phyloP scores from a whole-genome alignment of 768 basidiomycete genomes.

The Boletellus ananiceps region DNA sequence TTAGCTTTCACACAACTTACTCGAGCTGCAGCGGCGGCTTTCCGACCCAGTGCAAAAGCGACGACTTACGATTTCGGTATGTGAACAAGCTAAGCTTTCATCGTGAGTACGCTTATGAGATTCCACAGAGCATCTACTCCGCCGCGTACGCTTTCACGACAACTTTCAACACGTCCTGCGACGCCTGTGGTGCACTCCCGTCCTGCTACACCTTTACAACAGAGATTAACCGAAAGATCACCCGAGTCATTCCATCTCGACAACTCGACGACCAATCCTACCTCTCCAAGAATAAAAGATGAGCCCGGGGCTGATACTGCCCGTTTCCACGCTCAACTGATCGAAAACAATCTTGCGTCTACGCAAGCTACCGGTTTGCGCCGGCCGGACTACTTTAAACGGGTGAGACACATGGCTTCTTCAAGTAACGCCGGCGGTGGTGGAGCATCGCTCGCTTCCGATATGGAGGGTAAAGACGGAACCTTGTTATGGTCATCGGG shows the following conservation, averaged over 20 bases:
- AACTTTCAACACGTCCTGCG: conserved; percentile 12
- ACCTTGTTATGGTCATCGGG: conserved; percentile 21
- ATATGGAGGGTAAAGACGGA: conserved; percentile 8
- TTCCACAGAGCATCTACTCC: conserved; percentile 16
- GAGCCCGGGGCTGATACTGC: conserved; percentile 53
- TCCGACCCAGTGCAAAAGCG: background rate
- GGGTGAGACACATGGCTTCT: conserved; percentile 44
- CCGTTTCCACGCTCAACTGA: conserved; percentile 51
- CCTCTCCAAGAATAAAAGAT: conserved; percentile 4
- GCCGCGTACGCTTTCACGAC: conserved; percentile 12
- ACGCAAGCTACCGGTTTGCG: conserved; percentile 54
- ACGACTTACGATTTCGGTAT: conserved; percentile 13
- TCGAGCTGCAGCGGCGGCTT: background rate
- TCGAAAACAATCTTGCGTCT: conserved; percentile 46
- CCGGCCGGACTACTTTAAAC: conserved; percentile 69
- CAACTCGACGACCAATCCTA: background rate
- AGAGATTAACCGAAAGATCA: background rate
- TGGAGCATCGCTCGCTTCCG: conserved; percentile 7
- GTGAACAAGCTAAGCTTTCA: background rate
- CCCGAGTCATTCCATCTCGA: background rate
- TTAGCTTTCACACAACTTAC: conserved; percentile 3
- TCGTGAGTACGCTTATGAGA: background rate
- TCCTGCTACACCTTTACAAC: conserved; percentile 11
- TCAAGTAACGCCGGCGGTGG: conserved; percentile 31
- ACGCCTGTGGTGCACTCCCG: conserved; percentile 11